Conservation (phyloP, 129 eudicot species). For the Flaveria linearis region DNA sequence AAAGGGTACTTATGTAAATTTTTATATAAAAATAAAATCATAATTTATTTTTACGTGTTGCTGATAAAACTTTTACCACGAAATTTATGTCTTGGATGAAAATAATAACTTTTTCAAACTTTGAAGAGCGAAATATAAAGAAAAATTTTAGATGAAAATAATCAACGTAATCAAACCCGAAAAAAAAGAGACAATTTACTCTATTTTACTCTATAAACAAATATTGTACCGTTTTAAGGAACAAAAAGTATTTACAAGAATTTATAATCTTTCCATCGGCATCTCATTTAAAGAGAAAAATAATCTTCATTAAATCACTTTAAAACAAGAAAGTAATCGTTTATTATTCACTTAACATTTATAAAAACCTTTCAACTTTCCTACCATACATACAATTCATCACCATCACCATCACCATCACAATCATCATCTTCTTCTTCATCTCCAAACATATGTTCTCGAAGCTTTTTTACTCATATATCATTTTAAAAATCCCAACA, state of each 20-base stretch:
- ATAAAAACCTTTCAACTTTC: conserved; percentile 26
- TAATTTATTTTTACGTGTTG: no score
- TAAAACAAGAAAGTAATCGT: conserved; percentile 16
- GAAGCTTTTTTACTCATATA: background rate
- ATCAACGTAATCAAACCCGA: no score
- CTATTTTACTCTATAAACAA: background rate
- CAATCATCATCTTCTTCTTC: background rate
- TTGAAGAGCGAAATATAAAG: no score
- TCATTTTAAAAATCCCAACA: background rate
- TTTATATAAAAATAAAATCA: no score
- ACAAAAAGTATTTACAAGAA: conserved; percentile 2
- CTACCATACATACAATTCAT: conserved; percentile 20
- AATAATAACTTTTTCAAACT: no score
- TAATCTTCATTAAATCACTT: conserved; percentile 13
- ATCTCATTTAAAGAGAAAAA: conserved; percentile 11
- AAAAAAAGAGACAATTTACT: no score
- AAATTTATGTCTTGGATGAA: no score
- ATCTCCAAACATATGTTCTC: conserved; percentile 13
- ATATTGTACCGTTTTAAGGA: background rate
- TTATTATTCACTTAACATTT: conserved; percentile 34
- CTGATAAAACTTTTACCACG: no score
- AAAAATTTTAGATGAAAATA: no score
- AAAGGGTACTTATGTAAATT: no score
- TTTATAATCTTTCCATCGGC: conserved; percentile 26
- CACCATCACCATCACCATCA: background rate